Conservation (phyloP, 2,329 filamentous ascomycete genomes). For the Trichoderma sp. region DNA sequence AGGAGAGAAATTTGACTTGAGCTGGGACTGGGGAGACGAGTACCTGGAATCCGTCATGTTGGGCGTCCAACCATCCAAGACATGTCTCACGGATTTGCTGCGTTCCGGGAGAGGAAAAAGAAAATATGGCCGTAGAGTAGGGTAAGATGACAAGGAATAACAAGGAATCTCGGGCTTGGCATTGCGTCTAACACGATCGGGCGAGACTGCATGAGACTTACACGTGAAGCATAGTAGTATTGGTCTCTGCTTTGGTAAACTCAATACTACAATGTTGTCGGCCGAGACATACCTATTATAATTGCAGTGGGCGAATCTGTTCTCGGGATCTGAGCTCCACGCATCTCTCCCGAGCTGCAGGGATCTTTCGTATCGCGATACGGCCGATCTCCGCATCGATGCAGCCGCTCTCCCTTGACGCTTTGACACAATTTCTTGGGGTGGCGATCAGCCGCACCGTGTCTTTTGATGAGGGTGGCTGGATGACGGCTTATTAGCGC, state of each 20-base stretch:
- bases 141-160: neutral
- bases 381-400: slow-evolving; percentile 1
- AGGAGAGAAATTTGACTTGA: neutral
- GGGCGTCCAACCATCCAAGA: neutral
- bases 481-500: neutral
- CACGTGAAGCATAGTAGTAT: neutral
- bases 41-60: neutral
- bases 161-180: neutral
- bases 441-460: neutral
- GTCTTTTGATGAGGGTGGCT: neutral
- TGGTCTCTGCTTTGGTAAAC: neutral
- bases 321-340: neutral
- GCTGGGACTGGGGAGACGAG: neutral
- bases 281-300: neutral
- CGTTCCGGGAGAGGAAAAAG: neutral
- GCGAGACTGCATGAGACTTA: neutral
- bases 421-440: neutral
- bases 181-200: neutral
- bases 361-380: neutral
- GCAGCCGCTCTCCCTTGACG: slow-evolving; percentile 1
- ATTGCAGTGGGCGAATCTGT: neutral
- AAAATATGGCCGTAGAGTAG: neutral
- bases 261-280: neutral
- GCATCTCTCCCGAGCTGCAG: neutral
- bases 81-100: neutral